These are phyloP conservation scores for Blumeria graminis DNA, from an alignment of 2,329 filamentous ascomycete genomes.

Conservation along the genomic window DNA sequence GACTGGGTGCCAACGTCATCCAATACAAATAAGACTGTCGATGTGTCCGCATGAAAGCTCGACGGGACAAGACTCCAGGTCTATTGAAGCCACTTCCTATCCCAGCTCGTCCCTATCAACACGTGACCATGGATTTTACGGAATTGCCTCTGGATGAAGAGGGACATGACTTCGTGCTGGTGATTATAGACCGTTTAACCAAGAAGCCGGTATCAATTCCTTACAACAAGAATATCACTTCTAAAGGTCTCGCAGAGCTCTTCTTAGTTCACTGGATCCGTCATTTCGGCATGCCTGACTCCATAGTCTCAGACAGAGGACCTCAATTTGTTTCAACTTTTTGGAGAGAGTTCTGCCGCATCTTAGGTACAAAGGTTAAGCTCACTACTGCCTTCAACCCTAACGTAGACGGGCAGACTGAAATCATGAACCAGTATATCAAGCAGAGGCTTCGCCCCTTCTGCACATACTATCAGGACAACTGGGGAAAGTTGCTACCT, in stretches of 20 bases:
- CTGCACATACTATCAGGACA: background rate
- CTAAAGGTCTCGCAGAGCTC: background rate
- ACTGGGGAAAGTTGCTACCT: background rate
- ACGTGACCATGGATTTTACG: background rate
- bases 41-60: no score
- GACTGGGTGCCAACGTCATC: no score
- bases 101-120: background rate
- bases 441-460: background rate
- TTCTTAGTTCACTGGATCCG: background rate
- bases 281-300: background rate
- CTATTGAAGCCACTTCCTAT: background rate
- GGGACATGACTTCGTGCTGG: background rate
- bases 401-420: background rate
- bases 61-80: background rate
- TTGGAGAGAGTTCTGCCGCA: background rate
- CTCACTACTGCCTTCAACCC: background rate
- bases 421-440: background rate
- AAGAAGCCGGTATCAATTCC: background rate
- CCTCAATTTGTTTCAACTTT: background rate
- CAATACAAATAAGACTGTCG: no score
- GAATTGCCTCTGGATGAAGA: background rate
- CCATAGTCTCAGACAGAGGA: background rate
- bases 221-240: background rate
- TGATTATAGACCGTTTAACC: background rate
- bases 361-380: background rate